Evolutionary conservation across 1,284 basidiomycete genomes (phyloP), one percentile per base, ranked within the genome.

Genomic region (Puccinia horiana): DNA sequence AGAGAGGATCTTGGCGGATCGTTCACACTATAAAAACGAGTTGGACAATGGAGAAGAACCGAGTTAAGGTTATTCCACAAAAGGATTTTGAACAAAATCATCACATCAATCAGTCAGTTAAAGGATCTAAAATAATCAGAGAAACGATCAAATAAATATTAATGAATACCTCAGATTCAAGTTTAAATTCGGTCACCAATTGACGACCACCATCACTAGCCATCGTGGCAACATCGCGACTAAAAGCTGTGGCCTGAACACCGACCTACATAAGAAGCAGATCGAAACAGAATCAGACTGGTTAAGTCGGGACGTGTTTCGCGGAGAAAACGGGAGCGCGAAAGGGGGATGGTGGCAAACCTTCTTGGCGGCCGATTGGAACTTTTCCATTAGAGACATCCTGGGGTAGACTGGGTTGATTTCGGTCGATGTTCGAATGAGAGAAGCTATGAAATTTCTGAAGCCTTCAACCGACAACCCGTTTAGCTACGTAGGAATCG

Each of bases 141-240:
- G 26, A 67, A 14, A 44, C 29, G 37, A 14, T 42, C n/a, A 47
- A n/a, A 23, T 54, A 54, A 40, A n/a, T 89, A n/a, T 32, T 5
- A 49, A 49, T 23, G 23, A 20, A 23, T 32, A 81, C 78, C 42
- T 81, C 78, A 58, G 78, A 37, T 49, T 81, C 78, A 23, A 81
- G 52, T 74, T 81, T 81, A 40, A 81, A 81, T 20, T 70, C 78
- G 35, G 78, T 81, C 12, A 70, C 78, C 23, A 81, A 49, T 52
- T 81, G 78, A 16, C 69, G 69, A 49, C 78, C 37, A 16, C 78
- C 78, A 65, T 81, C 78, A 65, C 52, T 73, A 58, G 78, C 78
- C 47, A 81, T 58, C 32, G 78, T 58, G 54, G 78, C 78, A 35
- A 81, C 69, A 58, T 81, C 78, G 37, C 78, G 67, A 63, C 69